Percentiles rank a stretch among this genome's conserved stretches.
These are phyloP conservation scores for Trypanosoma lewisi DNA, from an alignment of 208 protist species.

Conservation along the genomic window DNA sequence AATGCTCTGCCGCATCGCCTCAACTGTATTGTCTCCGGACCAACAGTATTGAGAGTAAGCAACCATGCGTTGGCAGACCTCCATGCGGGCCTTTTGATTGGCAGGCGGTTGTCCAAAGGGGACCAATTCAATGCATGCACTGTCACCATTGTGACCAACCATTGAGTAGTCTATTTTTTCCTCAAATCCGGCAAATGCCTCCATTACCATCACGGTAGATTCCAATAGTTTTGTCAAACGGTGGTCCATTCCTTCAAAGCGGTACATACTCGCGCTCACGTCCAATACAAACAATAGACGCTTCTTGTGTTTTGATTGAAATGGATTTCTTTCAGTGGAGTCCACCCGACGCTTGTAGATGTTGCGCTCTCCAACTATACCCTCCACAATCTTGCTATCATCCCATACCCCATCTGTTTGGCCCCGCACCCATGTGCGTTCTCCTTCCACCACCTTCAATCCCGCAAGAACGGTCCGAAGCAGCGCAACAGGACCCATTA, in stretches of 20 bases:
- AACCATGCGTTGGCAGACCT: slow-evolving; percentile 85
- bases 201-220: slow-evolving; percentile 90
- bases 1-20: slow-evolving; percentile 79
- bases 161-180: slow-evolving; percentile 89
- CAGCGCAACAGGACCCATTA: slow-evolving; percentile 56
- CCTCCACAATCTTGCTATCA: slow-evolving; percentile 90
- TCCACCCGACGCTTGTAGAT: slow-evolving; percentile 91
- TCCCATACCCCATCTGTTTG: slow-evolving; percentile 91
- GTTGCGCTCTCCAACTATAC: slow-evolving; percentile 87
- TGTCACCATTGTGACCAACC: slow-evolving; percentile 89
- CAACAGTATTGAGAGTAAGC: slow-evolving; percentile 94
- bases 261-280: slow-evolving; percentile 92
- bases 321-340: slow-evolving; percentile 66
- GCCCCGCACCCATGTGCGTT: slow-evolving; percentile 82
- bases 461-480: slow-evolving; percentile 71
- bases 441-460: slow-evolving; percentile 80
- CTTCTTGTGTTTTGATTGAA: slow-evolving; percentile 74
- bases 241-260: slow-evolving; percentile 90
- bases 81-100: slow-evolving; percentile 77
- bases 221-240: slow-evolving; percentile 87
- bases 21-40: slow-evolving; percentile 90
- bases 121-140: slow-evolving; percentile 73
- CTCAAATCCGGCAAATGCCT: slow-evolving; percentile 87
- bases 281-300: slow-evolving; percentile 91
- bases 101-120: slow-evolving; percentile 57